Conservation (phyloP, 2,329 filamentous ascomycete genomes). For the Penicillium sp. region DNA sequence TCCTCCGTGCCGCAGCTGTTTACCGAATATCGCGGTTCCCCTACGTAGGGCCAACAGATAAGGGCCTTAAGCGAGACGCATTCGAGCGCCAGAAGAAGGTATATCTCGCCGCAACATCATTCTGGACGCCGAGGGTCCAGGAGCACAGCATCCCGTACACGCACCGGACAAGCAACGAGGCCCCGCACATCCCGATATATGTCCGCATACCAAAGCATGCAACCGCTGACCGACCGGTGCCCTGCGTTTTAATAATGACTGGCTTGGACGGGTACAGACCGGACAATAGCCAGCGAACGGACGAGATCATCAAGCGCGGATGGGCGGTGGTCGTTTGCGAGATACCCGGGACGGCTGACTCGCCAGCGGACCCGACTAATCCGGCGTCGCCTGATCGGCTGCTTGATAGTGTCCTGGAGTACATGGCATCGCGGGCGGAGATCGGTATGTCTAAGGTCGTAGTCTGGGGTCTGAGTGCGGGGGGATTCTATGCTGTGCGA, state of each 20-base stretch:
- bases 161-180: slow-evolving; percentile 57
- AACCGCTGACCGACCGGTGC: slow-evolving; percentile 49
- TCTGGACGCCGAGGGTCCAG: slow-evolving; percentile 62
- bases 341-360: slow-evolving; percentile 71
- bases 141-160: slow-evolving; percentile 68
- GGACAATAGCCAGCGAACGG: slow-evolving; percentile 56
- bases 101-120: slow-evolving; percentile 61
- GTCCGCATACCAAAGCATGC: slow-evolving; percentile 62
- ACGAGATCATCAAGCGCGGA: slow-evolving; percentile 66
- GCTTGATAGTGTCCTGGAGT: slow-evolving; percentile 66
- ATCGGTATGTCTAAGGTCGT: slow-evolving; percentile 64
- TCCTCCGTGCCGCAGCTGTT: slow-evolving; percentile 73
- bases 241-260: slow-evolving; percentile 61
- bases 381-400: slow-evolving; percentile 64
- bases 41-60: slow-evolving; percentile 36
- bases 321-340: slow-evolving; percentile 68
- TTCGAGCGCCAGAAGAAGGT: slow-evolving; percentile 69
- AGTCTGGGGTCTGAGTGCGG: slow-evolving; percentile 68
- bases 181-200: slow-evolving; percentile 65
- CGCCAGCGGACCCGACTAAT: slow-evolving; percentile 66
- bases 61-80: slow-evolving; percentile 61
- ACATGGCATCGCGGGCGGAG: slow-evolving; percentile 56
- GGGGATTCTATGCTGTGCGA: slow-evolving; percentile 71
- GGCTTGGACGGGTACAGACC: slow-evolving; percentile 65
- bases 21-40: slow-evolving; percentile 77